Evolutionary conservation across 2,329 filamentous ascomycete genomes (phyloP).

Genomic region (Ophiostoma quercus): DNA sequence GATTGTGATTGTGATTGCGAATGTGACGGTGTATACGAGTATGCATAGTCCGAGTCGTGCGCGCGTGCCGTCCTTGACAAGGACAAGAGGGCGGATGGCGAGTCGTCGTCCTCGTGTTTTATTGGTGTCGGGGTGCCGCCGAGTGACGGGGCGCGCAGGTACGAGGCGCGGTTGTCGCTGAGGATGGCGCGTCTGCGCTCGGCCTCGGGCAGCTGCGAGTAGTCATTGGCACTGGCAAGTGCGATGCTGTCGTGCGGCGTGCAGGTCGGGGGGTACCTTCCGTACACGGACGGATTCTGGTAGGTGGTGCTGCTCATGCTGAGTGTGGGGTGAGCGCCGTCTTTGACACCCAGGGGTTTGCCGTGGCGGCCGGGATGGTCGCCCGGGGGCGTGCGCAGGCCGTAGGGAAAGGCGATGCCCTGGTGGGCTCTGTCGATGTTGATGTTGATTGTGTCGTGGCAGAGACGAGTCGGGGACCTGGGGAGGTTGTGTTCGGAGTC

Average conservation of each 20-base stretch:
- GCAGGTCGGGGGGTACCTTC: background rate
- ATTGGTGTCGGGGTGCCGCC: background rate
- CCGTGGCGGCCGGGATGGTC: constrained; percentile 1
- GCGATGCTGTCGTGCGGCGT: background rate
- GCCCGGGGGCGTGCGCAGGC: constrained; percentile 11
- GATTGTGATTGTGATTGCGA: background rate
- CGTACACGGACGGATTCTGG: background rate
- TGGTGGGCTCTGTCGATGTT: background rate
- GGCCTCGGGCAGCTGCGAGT: constrained; percentile 24
- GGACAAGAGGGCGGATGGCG: background rate
- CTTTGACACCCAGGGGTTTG: background rate
- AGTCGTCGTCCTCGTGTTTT: background rate
- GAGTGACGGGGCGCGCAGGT: constrained; percentile 16
- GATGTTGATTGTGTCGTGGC: background rate
- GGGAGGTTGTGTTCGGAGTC: background rate
- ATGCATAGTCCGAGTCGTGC: background rate
- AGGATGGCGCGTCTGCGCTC: constrained; percentile 27
- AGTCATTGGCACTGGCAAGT: background rate
- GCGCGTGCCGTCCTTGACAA: background rate
- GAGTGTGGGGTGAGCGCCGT: too few relatives aligned
- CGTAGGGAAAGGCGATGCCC: background rate
- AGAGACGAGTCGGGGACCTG: background rate
- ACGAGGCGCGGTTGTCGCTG: constrained; percentile 25
- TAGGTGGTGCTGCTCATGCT: constrained; percentile 14
- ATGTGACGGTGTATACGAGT: background rate